Evolutionary conservation across 2,329 filamentous ascomycete genomes (phyloP), one percentile per base, ranked within the genome.

Genomic region (Ceratocystis papillata): DNA sequence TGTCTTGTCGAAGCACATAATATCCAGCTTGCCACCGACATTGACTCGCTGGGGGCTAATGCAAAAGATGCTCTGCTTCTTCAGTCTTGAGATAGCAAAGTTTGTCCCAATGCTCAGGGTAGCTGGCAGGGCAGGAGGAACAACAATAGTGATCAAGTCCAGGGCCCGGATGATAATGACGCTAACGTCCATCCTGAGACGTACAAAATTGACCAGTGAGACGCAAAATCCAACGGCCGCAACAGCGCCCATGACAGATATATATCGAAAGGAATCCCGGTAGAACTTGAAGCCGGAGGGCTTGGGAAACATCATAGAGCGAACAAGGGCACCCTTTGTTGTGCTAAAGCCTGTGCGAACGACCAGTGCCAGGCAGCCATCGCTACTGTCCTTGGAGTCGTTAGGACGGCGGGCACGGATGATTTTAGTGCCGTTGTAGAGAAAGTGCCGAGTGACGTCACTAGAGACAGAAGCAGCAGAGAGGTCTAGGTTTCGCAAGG

Each of bases 261-360:
- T 97, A 74, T 99, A 99, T 25, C 92, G 86, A 77, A 99, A 99
- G 0, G 93, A 96, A 75, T 99, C 94, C 53, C 90, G 85, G 75
- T 99, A 99, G 74, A 99, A 99, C 72, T 95, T 97, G 83, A 99
- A 99, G 0, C 93, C 93, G 0, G 93, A 96, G 1, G 94, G 94
- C 73, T 99, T 99, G 0, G 94, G 95, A 73, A 99, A 99, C 46
- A 99, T 82, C 93, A 99, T 99, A 0, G 94, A 97, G 28, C 94
- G 88, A 67, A 99, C 91, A 20, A 99, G 79, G 8, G 94, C 90
- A 28, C 94, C 94, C 74, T 99, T 99, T 1, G 94, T 99, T 0
- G 94, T 99, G 74, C 95, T 95, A 77, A 99, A 99, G 1, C 94
- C 94, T 1, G 92, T 99, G 69, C 94, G 85, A 33, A 96, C 87